phyloP scores from a whole-genome alignment of 352 stramenopile species.

The Globisporangium acanthophoron region DNA sequence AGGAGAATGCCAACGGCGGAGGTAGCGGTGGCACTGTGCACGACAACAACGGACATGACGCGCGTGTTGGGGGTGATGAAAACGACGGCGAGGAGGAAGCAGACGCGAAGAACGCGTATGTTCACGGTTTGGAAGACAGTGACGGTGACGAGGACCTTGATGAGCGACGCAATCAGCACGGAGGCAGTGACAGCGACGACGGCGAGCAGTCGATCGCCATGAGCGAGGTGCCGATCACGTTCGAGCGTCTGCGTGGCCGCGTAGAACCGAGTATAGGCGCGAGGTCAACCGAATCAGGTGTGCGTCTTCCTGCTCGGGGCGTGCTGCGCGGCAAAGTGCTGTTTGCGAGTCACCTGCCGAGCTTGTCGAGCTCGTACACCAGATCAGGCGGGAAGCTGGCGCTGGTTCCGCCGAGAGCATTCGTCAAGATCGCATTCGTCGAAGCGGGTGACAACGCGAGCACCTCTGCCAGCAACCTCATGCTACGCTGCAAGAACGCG shows the following conservation, averaged over 20 bases:
- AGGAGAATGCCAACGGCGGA: conserved; percentile 2
- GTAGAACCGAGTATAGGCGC: neutral
- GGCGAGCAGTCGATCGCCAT: conserved; percentile 28
- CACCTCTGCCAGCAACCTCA: conserved; percentile 22
- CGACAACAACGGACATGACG: neutral
- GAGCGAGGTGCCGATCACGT: conserved; percentile 43
- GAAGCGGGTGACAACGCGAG: conserved; percentile 21
- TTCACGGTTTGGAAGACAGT: neutral
- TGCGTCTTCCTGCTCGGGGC: conserved; percentile 21
- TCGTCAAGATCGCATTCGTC: conserved; percentile 50
- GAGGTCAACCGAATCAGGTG: neutral
- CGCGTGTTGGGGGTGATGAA: neutral
- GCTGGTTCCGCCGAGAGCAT: conserved; percentile 18
- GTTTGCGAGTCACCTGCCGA: conserved; percentile 29
- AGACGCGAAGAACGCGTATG: neutral
- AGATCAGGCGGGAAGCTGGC: neutral
- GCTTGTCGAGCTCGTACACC: neutral
- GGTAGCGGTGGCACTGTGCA: neutral
- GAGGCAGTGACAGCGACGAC: conserved; percentile 22
- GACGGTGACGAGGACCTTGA: neutral
- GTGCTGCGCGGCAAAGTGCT: conserved; percentile 42
- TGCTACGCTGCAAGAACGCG: conserved; percentile 62
- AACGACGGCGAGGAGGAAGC: neutral
- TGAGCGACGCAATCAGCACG: neutral
- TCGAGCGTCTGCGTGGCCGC: conserved; percentile 10